Evolutionary conservation across 768 basidiomycete genomes (phyloP).

Genomic region (Coprinellus micaceus): DNA sequence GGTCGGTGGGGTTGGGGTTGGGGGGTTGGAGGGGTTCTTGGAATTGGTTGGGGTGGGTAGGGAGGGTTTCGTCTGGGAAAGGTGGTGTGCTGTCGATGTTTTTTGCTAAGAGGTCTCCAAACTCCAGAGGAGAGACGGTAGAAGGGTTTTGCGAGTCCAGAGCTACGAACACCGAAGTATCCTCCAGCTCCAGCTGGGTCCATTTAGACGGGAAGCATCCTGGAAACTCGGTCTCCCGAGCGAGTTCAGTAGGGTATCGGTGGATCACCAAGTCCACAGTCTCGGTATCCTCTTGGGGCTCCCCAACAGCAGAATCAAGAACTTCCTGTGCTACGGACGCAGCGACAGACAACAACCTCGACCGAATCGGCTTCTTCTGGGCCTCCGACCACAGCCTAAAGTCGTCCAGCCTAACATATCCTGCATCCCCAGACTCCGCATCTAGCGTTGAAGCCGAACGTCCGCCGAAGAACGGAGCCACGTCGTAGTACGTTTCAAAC

Average conservation of each 20-base stretch:
- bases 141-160: background rate
- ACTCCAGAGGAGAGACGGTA: background rate
- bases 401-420: constrained; percentile 9
- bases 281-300: constrained; percentile 14
- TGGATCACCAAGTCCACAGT: constrained; percentile 18
- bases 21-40: constrained; percentile 42
- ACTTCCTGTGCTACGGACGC: background rate
- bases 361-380: background rate
- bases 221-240: constrained; percentile 20
- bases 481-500: constrained; percentile 50
- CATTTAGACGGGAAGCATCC: constrained; percentile 22
- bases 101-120: background rate
- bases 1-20: constrained; percentile 32
- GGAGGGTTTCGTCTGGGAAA: no score
- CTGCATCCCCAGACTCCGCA: constrained; percentile 6
- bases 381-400: background rate
- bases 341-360: background rate
- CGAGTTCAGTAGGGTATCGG: constrained; percentile 15
- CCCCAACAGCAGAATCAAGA: constrained; percentile 1
- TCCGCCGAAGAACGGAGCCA: constrained; percentile 12
- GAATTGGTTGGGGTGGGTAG: constrained; percentile 38
- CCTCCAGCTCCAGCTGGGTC: constrained; percentile 16
- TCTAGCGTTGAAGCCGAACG: no score
- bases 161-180: constrained; percentile 17
- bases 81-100: no score